Evolutionary conservation across 208 protist species (phyloP).

Genomic region (Trypanosomatidae sp.): DNA sequence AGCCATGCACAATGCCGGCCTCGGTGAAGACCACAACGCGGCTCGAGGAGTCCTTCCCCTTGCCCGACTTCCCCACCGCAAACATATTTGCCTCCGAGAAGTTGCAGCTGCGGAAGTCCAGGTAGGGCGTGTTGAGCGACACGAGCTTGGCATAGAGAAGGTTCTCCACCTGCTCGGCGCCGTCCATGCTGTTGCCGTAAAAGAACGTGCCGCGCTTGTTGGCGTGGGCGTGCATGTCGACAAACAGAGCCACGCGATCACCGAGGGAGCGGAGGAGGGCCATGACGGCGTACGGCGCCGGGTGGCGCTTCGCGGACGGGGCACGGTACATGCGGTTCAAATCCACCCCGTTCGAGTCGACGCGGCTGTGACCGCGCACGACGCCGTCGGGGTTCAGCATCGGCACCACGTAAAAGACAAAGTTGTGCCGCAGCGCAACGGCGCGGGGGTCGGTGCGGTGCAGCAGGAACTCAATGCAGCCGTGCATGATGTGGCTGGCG

Average conservation of each 20-base stretch:
- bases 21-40: constrained; percentile 84
- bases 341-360: constrained; percentile 91
- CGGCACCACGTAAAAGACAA: constrained; percentile 91
- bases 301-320: constrained; percentile 69
- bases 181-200: constrained; percentile 91
- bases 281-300: constrained; percentile 72
- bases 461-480: constrained; percentile 89
- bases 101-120: constrained; percentile 92
- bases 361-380: constrained; percentile 89
- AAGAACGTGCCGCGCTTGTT: constrained; percentile 95
- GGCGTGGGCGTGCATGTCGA: constrained; percentile 96
- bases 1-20: constrained; percentile 81
- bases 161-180: constrained; percentile 65
- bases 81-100: constrained; percentile 93
- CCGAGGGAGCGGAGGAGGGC: constrained; percentile 50
- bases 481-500: constrained; percentile 93
- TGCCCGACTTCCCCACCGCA: constrained; percentile 81
- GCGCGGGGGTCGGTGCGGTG: constrained; percentile 70
- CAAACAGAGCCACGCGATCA: constrained; percentile 66
- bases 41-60: constrained; percentile 90
- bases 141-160: constrained; percentile 91
- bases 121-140: constrained; percentile 87
- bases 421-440: constrained; percentile 70
- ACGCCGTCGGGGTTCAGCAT: constrained; percentile 96
- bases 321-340: constrained; percentile 93